A percentile compares a stretch with the other conserved stretches of the same genome.
Evolutionary conservation across 2,329 filamentous ascomycete species (phyloP).

Genomic region (Neofusicoccum umdonicola): DNA sequence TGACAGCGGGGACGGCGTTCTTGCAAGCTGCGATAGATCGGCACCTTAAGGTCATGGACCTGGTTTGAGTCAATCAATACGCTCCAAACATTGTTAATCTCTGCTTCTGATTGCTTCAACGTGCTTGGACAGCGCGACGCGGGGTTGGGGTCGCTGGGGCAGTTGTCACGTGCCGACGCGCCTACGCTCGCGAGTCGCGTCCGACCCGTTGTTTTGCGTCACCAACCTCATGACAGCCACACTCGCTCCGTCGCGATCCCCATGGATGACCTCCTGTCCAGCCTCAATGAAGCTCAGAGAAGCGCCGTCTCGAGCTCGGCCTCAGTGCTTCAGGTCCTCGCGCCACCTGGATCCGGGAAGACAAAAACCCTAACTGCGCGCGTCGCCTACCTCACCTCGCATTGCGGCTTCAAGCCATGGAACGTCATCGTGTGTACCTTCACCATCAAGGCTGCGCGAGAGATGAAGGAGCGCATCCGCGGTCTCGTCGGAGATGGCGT

Average conservation of each 20-base stretch:
- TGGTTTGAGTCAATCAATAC: too few species aligned
- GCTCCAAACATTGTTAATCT: too few species aligned
- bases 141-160: too few species aligned
- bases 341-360: conserved; percentile 73
- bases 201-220: not conserved
- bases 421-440: conserved; percentile 96
- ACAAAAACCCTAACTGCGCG: conserved; percentile 93
- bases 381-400: conserved; percentile 80
- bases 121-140: too few species aligned
- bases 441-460: conserved; percentile 87
- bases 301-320: conserved; percentile 63
- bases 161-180: not conserved
- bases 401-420: conserved; percentile 70
- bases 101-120: too few species aligned
- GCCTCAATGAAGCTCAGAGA: conserved; percentile 64
- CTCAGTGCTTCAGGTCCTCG: conserved; percentile 60
- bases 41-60: too few species aligned
- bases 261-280: conserved; percentile 58
- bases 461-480: conserved; percentile 88
- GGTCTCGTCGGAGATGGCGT: conserved; percentile 74
- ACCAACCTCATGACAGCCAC: not conserved
- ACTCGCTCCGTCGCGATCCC: not conserved
- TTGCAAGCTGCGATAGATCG: too few species aligned
- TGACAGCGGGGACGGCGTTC: too few species aligned
- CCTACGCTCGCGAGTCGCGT: not conserved